A percentile compares a stretch with the other conserved stretches of the same genome.
These are phyloP conservation scores for Populus hybrid DNA, from an alignment of 441 rosid species.

Conservation along the genomic window DNA sequence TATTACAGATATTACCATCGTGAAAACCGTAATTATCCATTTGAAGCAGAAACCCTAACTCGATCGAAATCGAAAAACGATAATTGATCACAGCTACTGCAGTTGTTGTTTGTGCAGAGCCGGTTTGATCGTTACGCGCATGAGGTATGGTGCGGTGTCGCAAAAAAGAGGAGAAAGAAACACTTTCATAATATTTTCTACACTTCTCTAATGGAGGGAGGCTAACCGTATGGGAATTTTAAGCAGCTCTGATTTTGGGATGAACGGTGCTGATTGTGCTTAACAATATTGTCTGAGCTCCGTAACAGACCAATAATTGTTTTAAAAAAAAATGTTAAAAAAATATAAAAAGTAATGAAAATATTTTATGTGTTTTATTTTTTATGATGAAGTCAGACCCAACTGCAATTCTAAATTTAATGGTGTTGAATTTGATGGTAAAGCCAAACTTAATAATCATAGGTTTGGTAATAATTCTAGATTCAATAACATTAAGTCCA, in stretches of 20 bases:
- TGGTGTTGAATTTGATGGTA: fast-evolving
- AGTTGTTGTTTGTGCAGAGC: background rate
- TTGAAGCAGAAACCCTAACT: conserved; percentile 20
- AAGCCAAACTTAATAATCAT: fast-evolving
- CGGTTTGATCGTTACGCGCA: background rate
- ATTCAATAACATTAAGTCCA: too few species aligned
- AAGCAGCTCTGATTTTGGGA: background rate
- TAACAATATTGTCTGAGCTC: too few species aligned
- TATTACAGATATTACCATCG: conserved; percentile 67
- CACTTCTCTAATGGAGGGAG: background rate
- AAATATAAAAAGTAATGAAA: background rate
- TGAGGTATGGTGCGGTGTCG: background rate
- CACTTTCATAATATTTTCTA: background rate
- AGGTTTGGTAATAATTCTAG: too few species aligned
- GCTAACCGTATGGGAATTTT: background rate
- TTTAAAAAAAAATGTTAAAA: background rate
- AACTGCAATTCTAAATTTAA: too few species aligned
- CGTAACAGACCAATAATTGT: background rate
- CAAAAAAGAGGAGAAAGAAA: background rate
- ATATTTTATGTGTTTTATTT: too few species aligned
- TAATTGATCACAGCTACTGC: background rate
- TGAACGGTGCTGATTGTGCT: background rate
- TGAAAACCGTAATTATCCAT: conserved; percentile 57
- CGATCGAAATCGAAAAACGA: conserved; percentile 21
- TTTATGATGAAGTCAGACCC: too few species aligned